Conservation (phyloP, 2,329 filamentous ascomycete genomes). For the Colletotrichum karsti region DNA sequence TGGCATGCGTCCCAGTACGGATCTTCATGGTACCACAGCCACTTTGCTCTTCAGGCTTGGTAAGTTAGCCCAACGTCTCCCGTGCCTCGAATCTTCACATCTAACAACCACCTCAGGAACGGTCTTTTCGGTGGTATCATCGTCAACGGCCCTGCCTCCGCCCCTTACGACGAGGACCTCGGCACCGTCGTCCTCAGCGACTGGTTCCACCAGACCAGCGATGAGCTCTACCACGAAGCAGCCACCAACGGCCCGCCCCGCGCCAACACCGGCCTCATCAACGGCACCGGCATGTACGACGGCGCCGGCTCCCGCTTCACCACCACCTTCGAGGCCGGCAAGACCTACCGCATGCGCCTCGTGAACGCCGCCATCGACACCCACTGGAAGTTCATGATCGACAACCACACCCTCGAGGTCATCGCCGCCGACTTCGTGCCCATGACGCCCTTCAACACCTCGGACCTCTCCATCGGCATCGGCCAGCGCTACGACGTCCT, state of each 20-base stretch:
- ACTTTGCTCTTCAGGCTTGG: constrained; percentile 57
- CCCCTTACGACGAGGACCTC: constrained; percentile 70
- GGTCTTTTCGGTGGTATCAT: constrained; percentile 69
- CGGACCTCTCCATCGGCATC: constrained; percentile 57
- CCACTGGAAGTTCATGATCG: constrained; percentile 59
- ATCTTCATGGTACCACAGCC: constrained; percentile 68
- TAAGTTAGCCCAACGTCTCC: constrained; percentile 42
- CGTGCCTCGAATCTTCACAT: constrained; percentile 30
- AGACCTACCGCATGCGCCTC: constrained; percentile 55
- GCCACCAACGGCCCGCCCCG: constrained; percentile 41
- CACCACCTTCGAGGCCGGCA: constrained; percentile 49
- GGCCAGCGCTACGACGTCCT: constrained; percentile 58
- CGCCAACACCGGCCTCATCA: constrained; percentile 55
- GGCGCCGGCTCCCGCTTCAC: constrained; percentile 43
- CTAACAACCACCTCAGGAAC: constrained; percentile 19
- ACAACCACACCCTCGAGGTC: constrained; percentile 65
- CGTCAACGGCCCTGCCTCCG: constrained; percentile 66
- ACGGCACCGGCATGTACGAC: constrained; percentile 48
- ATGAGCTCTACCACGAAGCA: constrained; percentile 41
- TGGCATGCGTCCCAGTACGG: constrained; percentile 66
- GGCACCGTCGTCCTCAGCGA: constrained; percentile 67
- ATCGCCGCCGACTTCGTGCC: constrained; percentile 67
- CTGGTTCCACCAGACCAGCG: constrained; percentile 59
- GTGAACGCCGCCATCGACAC: constrained; percentile 55
- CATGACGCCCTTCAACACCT: constrained; percentile 61